Percentiles rank a stretch among this genome's conserved stretches.
These are phyloP conservation scores for Neurospora sp. DNA, from an alignment of 495 filamentous ascomycete genomes.

Conservation along the genomic window DNA sequence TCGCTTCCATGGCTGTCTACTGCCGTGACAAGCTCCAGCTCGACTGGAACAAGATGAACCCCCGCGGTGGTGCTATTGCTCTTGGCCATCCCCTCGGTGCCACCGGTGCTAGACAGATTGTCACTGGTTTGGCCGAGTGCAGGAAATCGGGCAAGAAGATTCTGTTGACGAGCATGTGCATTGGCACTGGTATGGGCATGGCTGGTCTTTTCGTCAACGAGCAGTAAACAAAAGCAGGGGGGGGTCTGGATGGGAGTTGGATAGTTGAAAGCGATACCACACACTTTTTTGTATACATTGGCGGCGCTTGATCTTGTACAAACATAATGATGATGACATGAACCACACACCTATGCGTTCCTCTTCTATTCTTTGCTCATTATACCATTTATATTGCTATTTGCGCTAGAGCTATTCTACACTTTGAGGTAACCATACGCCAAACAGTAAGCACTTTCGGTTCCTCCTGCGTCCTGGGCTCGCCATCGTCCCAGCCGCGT, in stretches of 20 bases:
- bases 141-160: constrained; percentile 73
- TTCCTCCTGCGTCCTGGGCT: too few species aligned
- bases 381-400: not conserved
- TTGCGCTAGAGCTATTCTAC: not conserved
- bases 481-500: too few species aligned
- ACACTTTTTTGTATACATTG: not conserved
- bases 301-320: not conserved
- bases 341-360: not conserved
- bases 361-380: not conserved
- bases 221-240: constrained; percentile 26
- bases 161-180: constrained; percentile 78
- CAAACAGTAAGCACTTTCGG: too few species aligned
- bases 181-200: constrained; percentile 76
- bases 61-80: constrained; percentile 68
- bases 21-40: constrained; percentile 68
- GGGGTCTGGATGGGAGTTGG: not conserved
- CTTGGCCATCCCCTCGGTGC: constrained; percentile 75
- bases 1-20: constrained; percentile 95
- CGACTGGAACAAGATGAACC: constrained; percentile 80
- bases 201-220: constrained; percentile 79
- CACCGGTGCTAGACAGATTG: constrained; percentile 72
- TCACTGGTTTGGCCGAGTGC: constrained; percentile 74
- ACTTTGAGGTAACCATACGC: not conserved
- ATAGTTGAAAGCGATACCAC: not conserved
- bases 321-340: not conserved